Percentiles rank a stretch among this genome's conserved stretches.
phyloP scores from a whole-genome alignment of 331 rosid species.

The Malus hybrid region DNA sequence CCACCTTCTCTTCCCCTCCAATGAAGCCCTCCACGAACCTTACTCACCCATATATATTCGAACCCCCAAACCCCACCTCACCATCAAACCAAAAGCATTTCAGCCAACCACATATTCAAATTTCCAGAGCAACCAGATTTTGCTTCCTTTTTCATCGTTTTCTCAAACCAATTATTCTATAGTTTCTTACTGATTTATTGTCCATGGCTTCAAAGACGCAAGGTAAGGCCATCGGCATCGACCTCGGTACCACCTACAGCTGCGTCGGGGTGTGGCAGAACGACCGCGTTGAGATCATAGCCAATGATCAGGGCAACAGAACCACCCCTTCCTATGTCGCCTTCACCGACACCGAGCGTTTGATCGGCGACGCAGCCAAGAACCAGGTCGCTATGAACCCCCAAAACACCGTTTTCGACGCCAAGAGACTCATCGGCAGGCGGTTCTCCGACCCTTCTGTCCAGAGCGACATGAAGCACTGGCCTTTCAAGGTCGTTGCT shows the following conservation, averaged over 20 bases:
- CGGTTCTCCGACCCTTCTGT: slow-evolving; percentile 33
- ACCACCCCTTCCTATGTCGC: slow-evolving; percentile 45
- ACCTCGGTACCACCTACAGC: slow-evolving; percentile 55
- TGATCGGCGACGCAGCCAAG: slow-evolving; percentile 48
- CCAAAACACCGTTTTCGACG: slow-evolving; percentile 38
- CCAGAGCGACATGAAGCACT: slow-evolving; percentile 35
- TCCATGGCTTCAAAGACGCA: slow-evolving; percentile 28
- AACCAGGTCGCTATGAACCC: slow-evolving; percentile 46
- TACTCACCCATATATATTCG: too few species aligned
- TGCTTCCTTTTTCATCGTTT: too few species aligned
- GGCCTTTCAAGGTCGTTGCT: slow-evolving; percentile 33
- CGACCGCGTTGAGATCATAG: slow-evolving; percentile 55
- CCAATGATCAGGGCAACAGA: slow-evolving; percentile 51
- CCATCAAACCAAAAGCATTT: too few species aligned
- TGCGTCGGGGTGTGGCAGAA: slow-evolving; percentile 57
- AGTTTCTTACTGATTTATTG: too few species aligned
- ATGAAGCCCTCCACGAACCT: too few species aligned
- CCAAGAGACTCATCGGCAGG: slow-evolving; percentile 33
- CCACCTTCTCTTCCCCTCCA: too few species aligned
- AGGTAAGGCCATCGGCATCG: slow-evolving; percentile 45
- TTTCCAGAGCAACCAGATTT: too few species aligned
- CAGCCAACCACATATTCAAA: too few species aligned
- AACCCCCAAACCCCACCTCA: too few species aligned
- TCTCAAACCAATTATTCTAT: too few species aligned
- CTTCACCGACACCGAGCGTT: slow-evolving; percentile 45